Conservation (phyloP, 176 grass and related monocot genomes). For the Tuctoria greenei region DNA sequence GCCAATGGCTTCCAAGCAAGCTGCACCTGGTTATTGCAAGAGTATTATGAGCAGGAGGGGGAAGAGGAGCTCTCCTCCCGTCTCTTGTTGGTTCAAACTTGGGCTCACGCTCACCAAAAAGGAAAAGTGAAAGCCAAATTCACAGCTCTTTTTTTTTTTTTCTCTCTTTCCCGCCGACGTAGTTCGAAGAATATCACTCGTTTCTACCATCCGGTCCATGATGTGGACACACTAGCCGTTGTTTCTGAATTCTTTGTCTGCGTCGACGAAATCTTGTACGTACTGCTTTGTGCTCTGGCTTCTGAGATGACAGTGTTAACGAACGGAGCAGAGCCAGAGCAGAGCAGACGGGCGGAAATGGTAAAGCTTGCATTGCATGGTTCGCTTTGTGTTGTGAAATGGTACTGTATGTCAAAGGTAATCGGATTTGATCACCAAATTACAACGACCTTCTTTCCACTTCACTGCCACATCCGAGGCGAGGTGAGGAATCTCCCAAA, state of each 20-base stretch:
- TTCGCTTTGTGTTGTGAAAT: no score
- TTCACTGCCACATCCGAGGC: neutral
- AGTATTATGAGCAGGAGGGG: no score
- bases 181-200: neutral
- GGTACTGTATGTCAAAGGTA: neutral
- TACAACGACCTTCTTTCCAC: neutral
- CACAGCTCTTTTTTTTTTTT: neutral
- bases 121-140: slow-evolving; percentile 30
- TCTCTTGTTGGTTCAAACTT: neutral
- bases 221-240: no score
- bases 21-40: no score
- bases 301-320: no score
- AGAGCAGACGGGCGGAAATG: neutral
- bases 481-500: neutral
- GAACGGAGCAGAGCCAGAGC: no score
- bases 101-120: slow-evolving; percentile 43
- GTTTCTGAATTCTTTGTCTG: no score
- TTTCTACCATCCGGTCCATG: no score
- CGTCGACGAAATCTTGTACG: no score
- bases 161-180: slow-evolving; percentile 39
- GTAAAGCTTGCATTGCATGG: neutral
- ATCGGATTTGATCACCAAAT: neutral
- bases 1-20: neutral
- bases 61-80: no score
- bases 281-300: no score